Evolutionary conservation across 306 rosid genomes (phyloP), one percentile per base, ranked within the genome.

Genomic region (Trifolium repens): DNA sequence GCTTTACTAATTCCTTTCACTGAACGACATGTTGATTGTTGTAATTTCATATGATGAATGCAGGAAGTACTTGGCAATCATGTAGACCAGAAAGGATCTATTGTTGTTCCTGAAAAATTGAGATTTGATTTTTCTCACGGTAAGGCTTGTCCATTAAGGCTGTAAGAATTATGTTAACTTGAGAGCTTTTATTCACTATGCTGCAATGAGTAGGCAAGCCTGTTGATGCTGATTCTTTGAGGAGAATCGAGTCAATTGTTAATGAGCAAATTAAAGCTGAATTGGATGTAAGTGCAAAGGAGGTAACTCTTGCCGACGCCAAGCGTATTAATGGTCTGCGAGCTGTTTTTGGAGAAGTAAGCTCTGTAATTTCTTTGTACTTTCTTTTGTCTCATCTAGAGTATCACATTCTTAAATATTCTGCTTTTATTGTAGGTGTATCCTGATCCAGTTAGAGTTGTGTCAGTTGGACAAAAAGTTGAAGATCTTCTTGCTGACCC

Each of bases 261-360:
- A 94, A 92, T 80, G 92, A 92, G 52, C 97, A 89, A 89, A 94
- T 94, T 68, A 81, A 79, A 79, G 97, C 86, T 44, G 91, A 87
- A 80, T 79, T 94, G 79, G 97, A 83, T 61, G 99, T 94, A 37
- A 90, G 30, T 76, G 85, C 89, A 10, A 89, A 87, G 86, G 99
- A 88, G 85, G 96, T 74, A 63, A 74, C 87, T 74, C 93, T 92
- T 73, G 86, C 80, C 63, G 96, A 92, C 17, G 99, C 97, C 58
- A 87, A 86, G 82, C 85, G 79, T 30, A 90, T 94, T 68, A 87
- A 92, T 63, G 96, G 99, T 66, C 74, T 94, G 73, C 89, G 99
- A 87, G 99, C 97, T 82, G 99, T 94, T 70, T 94, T 94, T 84
- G 99, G 99, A 63, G 99, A 94, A 87, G 99, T 94, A 79, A 81